Evolutionary conservation across 1,284 basidiomycete genomes (phyloP), one percentile per base, ranked within the genome.

Genomic region (Moesziomyces sp.): DNA sequence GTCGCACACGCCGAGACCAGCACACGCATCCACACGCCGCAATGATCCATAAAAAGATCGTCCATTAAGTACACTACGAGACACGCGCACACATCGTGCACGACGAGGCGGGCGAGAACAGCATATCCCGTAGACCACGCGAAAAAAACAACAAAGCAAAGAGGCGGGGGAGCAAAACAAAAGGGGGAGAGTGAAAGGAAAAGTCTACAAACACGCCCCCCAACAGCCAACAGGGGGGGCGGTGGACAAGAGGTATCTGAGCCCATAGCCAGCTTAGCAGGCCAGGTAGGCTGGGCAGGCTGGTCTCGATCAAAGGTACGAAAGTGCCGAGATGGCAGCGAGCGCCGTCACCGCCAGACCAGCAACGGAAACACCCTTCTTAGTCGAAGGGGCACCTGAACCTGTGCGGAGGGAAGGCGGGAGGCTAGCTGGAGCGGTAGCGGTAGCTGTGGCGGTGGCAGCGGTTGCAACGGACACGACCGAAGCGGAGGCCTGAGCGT

Each of bases 341-440:
- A 72, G 42, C 2, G 69, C 63, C 13, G 56, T 62, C 2, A 72
- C 55, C 0, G 59, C 59, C 7, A 67, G 6, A 0, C 45, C 69
- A 10, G 42, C 56, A 0, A 59, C 19, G 6, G 55, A 52, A 28
- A 58, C 14, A 16, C 38, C 14, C 19, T 53, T 55, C 23, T 40
- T 40, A 23, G 18, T 46, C 34, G 48, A 46, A 9, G 19, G 46
- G 9, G 26, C 44, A 16, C 46, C 46, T 5, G 38, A 46, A 8
- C 34, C 11, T 30, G 46, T 46, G 23, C 51, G 45, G 13, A 68
- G 38, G 14, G 38, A 46, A 16, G 53, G 34, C 1, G 70, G 64
- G 44, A 68, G 26, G 45, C 59, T 66, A 19, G 44, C 35, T 0
- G 62, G 34, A 1, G 56, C 57, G 4, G 51, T 52, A 10, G 34